phyloP scores from a whole-genome alignment of 2,329 filamentous ascomycete genomes.

The Beauveria sp. region DNA sequence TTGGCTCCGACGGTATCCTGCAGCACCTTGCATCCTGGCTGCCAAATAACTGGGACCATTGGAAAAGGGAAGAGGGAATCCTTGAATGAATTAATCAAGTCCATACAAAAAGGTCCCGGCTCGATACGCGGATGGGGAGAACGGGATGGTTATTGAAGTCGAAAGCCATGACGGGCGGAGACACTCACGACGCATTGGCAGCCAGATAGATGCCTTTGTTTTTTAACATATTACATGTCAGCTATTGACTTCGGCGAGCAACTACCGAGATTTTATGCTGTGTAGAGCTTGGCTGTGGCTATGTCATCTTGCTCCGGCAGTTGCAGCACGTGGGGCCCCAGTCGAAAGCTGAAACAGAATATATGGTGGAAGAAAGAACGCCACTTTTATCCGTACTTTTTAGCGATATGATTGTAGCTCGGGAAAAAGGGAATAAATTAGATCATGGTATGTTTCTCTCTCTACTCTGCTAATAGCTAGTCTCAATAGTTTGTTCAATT shows the following conservation, averaged over 20 bases:
- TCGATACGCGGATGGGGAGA: background rate
- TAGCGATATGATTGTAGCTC: no score
- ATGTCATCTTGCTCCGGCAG: background rate
- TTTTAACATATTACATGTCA: background rate
- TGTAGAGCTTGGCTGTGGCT: no score
- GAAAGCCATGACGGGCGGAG: background rate
- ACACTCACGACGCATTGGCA: background rate
- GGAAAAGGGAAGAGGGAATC: background rate
- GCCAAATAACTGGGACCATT: background rate
- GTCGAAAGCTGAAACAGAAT: constrained; percentile 1
- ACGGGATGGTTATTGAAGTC: background rate
- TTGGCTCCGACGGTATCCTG: background rate
- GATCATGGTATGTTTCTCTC: no score
- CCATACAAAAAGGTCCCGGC: background rate
- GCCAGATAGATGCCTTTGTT: background rate
- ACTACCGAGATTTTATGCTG: background rate
- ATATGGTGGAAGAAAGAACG: no score
- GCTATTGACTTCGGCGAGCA: background rate
- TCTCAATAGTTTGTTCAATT: no score
- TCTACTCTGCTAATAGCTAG: no score
- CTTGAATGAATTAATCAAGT: background rate
- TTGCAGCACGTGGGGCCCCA: constrained; percentile 6
- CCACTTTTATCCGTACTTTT: no score
- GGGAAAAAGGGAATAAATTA: no score
- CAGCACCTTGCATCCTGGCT: background rate